Evolutionary conservation across 164 flowering plant genomes (phyloP).

Genomic region (Echeveria elegans): DNA sequence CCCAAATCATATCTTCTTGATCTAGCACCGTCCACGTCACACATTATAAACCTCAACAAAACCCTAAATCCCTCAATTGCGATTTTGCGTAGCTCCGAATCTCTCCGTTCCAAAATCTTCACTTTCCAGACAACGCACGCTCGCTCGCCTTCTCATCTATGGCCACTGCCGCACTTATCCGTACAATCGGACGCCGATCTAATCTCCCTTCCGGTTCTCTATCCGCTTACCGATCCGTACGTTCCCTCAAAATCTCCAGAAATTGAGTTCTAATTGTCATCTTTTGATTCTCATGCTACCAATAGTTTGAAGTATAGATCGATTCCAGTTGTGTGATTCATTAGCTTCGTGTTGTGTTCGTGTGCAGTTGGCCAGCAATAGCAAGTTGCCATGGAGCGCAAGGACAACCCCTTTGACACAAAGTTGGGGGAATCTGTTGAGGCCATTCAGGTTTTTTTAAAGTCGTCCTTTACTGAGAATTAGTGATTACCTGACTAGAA

Average conservation of each 20-base stretch:
- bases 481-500: neutral
- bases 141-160: neutral
- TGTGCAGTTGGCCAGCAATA: conserved; percentile 44
- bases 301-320: neutral
- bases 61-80: neutral
- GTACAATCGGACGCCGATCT: conserved; percentile 24
- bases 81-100: too few relatives aligned
- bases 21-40: too few relatives aligned
- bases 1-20: too few relatives aligned
- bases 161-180: neutral
- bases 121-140: neutral
- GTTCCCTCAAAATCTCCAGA: neutral
- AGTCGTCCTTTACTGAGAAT: neutral
- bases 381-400: conserved; percentile 31
- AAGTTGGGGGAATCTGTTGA: conserved; percentile 31
- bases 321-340: neutral
- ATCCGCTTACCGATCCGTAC: conserved; percentile 42
- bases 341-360: neutral
- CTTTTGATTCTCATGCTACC: too few relatives aligned
- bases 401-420: conserved; percentile 21
- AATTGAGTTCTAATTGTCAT: neutral
- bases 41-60: neutral
- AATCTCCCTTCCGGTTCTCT: too few relatives aligned
- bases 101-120: neutral
- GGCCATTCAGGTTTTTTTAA: conserved; percentile 61